Base-by-base conservation (phyloP, 2,329 filamentous ascomycete species). In the Magnaporthiopsis incrustans region DNA sequence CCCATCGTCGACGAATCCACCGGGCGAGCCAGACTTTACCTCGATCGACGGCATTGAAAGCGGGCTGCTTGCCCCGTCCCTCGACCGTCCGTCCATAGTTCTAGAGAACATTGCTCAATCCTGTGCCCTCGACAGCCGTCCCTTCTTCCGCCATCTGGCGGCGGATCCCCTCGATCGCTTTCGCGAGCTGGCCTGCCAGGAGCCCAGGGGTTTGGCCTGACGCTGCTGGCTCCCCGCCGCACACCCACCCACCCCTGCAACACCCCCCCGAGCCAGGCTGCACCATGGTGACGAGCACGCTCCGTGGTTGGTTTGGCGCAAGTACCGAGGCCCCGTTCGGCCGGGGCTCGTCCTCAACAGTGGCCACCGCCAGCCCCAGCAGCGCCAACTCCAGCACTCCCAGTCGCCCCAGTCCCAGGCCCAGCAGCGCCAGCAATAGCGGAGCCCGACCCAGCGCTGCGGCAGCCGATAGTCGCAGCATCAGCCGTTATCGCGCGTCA, bases 401-500 rank as follows among this genome's bases (percentile, higher is more conserved):
- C 57, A 53, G 38, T 59, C 30, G 30, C 30, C 33, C 27, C 38
- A 60, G 62, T 63, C 62, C 56, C 30, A 59, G 62, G 35, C 53
- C 56, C 62, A 59, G 56, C 33, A 61, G 59, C 33, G 59, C 18
- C n/a, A 53, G 44, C 44, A 53, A 53, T 53, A 33, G 59, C 59
- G 59, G 59, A 60, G 59, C 59, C 44, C 44, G 63, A 56, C 61
- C 66, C 66, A 65, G 62, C 65, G 61, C 63, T 62, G 60, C 64
- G 38, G 67, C 68, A 63, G 67, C 68, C 27, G 59, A 60, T 60
- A 62, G 30, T 73, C 38, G 56, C n/a, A 62, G 65, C 62, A 61
- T 53, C 58, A 76, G 73, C 73, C 74, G 68, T 74, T 74, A 71
- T 75, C 74, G 68, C 76, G 75, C 68, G 69, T 76, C 72, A 72